phyloP scores from a whole-genome alignment of 345 rosid genomes.

The Acer saccharum region DNA sequence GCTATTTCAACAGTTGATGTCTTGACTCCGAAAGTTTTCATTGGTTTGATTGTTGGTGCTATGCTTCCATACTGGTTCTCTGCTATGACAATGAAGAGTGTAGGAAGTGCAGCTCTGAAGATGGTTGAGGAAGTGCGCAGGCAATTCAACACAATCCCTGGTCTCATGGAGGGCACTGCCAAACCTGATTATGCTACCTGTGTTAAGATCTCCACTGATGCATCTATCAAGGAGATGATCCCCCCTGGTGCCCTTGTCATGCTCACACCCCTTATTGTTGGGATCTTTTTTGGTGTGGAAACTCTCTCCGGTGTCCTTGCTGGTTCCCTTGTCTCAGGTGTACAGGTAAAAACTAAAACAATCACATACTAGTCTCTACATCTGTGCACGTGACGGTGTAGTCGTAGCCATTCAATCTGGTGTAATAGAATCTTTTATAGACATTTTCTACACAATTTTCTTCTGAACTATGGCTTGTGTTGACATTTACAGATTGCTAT shows the following conservation, averaged over 20 bases:
- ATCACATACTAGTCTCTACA: background rate
- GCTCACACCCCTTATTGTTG: conserved; percentile 92
- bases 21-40: conserved; percentile 88
- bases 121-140: conserved; percentile 98
- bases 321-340: conserved; percentile 94
- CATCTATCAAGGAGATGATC: conserved; percentile 95
- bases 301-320: conserved; percentile 92
- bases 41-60: conserved; percentile 89
- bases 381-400: background rate
- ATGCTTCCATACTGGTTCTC: conserved; percentile 99
- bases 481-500: conserved; percentile 67
- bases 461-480: background rate
- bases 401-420: background rate
- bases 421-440: background rate
- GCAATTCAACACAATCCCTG: conserved; percentile 96
- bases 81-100: conserved; percentile 99
- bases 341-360: conserved; percentile 57
- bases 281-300: conserved; percentile 84
- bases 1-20: conserved; percentile 76
- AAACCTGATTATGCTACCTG: conserved; percentile 96
- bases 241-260: conserved; percentile 97
- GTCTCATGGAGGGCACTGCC: conserved; percentile 86
- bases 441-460: background rate
- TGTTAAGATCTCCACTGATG: conserved; percentile 96
- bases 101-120: conserved; percentile 93